These are phyloP conservation scores for Echium plantagineum DNA, from an alignment of 257 asterid species.

Conservation along the genomic window DNA sequence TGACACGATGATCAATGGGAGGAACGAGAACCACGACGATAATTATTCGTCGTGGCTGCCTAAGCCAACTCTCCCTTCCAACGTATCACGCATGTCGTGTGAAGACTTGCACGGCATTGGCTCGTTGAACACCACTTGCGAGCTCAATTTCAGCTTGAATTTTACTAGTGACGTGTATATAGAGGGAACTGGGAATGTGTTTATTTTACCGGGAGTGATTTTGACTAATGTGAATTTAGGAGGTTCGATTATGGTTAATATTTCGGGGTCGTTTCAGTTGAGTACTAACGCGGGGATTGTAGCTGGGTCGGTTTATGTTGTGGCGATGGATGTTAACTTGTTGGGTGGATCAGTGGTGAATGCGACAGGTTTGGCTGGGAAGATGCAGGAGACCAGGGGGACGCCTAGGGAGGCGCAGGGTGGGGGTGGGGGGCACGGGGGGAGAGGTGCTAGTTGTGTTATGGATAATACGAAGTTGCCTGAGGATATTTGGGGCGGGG, in stretches of 20 bases:
- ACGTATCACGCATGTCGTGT: constrained; percentile 45
- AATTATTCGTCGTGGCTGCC: constrained; percentile 24
- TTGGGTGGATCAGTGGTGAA: constrained; percentile 42
- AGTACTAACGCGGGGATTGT: constrained; percentile 29
- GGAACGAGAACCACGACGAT: constrained; percentile 7
- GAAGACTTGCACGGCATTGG: constrained; percentile 55
- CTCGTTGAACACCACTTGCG: constrained; percentile 68
- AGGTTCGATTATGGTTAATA: constrained; percentile 40
- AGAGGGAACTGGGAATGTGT: constrained; percentile 45
- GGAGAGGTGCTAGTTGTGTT: constrained; percentile 82
- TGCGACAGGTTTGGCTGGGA: constrained; percentile 54
- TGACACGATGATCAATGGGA: constrained; percentile 7
- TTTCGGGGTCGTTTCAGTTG: constrained; percentile 47
- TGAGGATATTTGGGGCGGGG: constrained; percentile 87
- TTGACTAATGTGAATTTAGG: constrained; percentile 42
- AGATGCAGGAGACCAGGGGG: constrained; percentile 38
- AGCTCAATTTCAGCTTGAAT: constrained; percentile 57
- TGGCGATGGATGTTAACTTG: constrained; percentile 43
- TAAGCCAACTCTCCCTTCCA: constrained; percentile 50
- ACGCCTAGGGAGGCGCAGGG: constrained; percentile 54
- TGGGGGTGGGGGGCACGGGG: constrained; percentile 85
- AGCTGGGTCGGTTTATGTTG: constrained; percentile 43
- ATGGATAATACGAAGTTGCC: constrained; percentile 61
- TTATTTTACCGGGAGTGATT: constrained; percentile 47
- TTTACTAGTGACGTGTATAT: constrained; percentile 40